Evolutionary conservation across 805 yeast genomes (phyloP), one percentile per base, ranked within the genome.

Genomic region (Lachancea dasiensis): DNA sequence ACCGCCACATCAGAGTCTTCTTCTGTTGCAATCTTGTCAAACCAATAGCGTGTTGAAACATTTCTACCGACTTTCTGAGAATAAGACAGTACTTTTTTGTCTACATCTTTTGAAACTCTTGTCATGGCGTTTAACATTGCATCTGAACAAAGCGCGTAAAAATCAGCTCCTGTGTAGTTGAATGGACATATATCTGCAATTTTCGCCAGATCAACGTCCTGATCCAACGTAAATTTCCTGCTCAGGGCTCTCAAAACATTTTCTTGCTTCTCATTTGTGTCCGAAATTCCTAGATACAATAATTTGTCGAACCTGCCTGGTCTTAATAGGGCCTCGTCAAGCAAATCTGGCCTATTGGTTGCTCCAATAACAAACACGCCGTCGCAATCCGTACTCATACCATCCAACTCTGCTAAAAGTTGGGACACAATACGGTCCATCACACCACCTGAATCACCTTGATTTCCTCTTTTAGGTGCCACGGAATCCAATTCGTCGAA

Each of bases 281-380:
- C 97, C 1, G 95, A 75, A 16, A 92, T 86, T 5, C 98, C 98
- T 39, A 92, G 67, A 53, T 92, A 92, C 34, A 92, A 68, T 89
- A 92, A 77, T 61, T 89, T 92, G 60, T 92, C 98, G 56, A 92
- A 92, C 56, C 98, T 72, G 3, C 96, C 95, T 0, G 96, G 96
- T 56, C 98, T 74, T 40, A 92, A 64, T 33, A 92, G 68, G 0
- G 97, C 97, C 57, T 90, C 97, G 56, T 92, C 98, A 29, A 92
- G 67, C 45, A 92, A 65, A 65, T 92, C 98, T 0, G 98, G 98
- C 51, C 98, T 72, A 53, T 92, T 92, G 0, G 98, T 92, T 4
- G 98, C 98, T n/a, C 98, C 98, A 30, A 92, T 95, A 4, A 90
- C 97, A 59, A 92, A 92, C 0, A 92, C 96, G 5, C 97, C 97